A percentile compares a stretch with the other conserved stretches of the same genome.
phyloP scores from a whole-genome alignment of 352 stramenopile species.

The Pythium rhizo-oryzae region DNA sequence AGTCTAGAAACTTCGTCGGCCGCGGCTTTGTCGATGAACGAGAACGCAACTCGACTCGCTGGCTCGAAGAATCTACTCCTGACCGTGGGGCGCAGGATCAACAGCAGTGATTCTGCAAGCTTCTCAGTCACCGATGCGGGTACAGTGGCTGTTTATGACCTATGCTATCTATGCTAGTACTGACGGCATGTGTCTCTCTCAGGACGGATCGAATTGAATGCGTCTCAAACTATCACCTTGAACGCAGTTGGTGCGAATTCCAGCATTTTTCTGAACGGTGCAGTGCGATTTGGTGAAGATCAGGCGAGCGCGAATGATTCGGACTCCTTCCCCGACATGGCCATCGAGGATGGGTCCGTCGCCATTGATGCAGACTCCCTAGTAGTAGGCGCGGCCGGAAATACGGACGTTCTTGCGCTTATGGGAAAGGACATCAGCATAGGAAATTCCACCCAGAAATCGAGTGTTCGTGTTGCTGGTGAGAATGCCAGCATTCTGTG shows the following conservation, averaged over 20 bases:
- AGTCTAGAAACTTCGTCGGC: constrained; percentile 3
- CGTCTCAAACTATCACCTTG: constrained; percentile 9
- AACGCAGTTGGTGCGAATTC: constrained; percentile 5
- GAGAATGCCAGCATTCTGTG: constrained; percentile 3
- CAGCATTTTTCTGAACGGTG: constrained; percentile 12
- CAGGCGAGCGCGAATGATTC: not conserved
- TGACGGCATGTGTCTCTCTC: not conserved
- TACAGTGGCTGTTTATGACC: not conserved
- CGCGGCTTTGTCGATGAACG: constrained; percentile 6
- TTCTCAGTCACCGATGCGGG: constrained; percentile 11
- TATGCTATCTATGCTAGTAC: no score
- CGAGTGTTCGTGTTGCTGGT: not conserved
- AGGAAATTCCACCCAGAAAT: constrained; percentile 12
- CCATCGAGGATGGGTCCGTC: constrained; percentile 14
- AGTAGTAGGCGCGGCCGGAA: constrained; percentile 17
- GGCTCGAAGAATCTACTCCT: constrained; percentile 5
- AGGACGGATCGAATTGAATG: constrained; percentile 22
- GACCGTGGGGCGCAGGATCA: not conserved
- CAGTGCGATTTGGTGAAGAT: constrained; percentile 19
- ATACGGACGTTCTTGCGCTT: constrained; percentile 16
- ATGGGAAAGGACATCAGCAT: constrained; percentile 22
- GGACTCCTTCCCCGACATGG: not conserved
- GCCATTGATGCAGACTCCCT: constrained; percentile 23
- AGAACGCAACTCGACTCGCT: constrained; percentile 3
- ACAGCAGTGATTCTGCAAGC: constrained; percentile 6